Evolutionary conservation across 352 stramenopile genomes (phyloP).

Genomic region (Phytophthora citrophthora): DNA sequence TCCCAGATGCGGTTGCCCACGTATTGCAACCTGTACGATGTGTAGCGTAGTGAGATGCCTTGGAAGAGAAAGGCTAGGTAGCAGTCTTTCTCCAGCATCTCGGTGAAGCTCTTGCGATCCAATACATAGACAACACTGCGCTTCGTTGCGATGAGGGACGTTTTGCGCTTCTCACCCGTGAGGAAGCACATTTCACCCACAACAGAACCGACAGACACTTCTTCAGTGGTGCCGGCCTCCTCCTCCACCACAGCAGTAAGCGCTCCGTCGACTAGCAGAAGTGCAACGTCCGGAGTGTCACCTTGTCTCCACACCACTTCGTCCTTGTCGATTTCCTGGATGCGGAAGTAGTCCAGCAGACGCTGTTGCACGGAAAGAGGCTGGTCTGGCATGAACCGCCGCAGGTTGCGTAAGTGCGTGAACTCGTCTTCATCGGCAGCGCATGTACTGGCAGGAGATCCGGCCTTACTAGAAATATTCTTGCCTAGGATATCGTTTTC

Average conservation of each 20-base stretch:
- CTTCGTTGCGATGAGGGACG: conserved; percentile 65
- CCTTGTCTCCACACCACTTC: conserved; percentile 77
- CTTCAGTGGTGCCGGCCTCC: conserved; percentile 79
- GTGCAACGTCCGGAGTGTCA: conserved; percentile 50
- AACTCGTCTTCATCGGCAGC: conserved; percentile 55
- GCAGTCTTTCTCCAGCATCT: conserved; percentile 72
- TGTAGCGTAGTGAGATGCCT: conserved; percentile 75
- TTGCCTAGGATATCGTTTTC: conserved; percentile 68
- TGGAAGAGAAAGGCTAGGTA: conserved; percentile 80
- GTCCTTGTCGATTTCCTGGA: conserved; percentile 65
- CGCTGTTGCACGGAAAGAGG: conserved; percentile 64
- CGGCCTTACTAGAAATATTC: conserved; percentile 26
- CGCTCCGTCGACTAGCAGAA: conserved; percentile 69
- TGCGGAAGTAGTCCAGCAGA: conserved; percentile 77
- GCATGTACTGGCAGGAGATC: conserved; percentile 25
- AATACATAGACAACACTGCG: conserved; percentile 78
- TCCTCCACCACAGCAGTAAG: conserved; percentile 80
- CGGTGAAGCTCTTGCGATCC: conserved; percentile 54
- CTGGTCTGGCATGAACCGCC: conserved; percentile 75
- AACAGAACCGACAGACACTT: conserved; percentile 72
- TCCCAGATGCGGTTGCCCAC: conserved; percentile 88
- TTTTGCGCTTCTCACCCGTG: conserved; percentile 83
- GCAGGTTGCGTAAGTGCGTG: conserved; percentile 58
- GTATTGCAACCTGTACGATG: conserved; percentile 78
- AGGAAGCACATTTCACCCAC: conserved; percentile 82